These are phyloP conservation scores for Hamamelis virginiana DNA, from an alignment of 164 flowering plant genomes.

Conservation along the genomic window DNA sequence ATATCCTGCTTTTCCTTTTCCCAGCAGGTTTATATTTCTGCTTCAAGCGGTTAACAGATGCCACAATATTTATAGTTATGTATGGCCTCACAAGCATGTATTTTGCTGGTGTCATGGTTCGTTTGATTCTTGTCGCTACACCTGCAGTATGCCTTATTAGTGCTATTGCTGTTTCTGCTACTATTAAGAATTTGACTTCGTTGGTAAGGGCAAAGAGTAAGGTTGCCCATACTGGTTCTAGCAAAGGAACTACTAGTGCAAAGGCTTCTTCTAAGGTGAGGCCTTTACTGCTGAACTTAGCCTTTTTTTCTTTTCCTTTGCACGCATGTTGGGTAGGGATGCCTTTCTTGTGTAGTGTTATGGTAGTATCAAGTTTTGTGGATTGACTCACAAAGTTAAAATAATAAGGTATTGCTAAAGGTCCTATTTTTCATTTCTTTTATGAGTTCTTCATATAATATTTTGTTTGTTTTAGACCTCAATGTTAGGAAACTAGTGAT, in stretches of 20 bases:
- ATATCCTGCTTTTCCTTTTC: conserved; percentile 87
- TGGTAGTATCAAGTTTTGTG: background rate
- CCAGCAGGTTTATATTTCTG: conserved; percentile 98
- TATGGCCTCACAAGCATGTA: conserved; percentile 99
- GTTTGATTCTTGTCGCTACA: conserved; percentile 95
- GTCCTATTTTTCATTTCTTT: no score
- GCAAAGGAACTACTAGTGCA: conserved; percentile 43
- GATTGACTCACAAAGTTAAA: background rate
- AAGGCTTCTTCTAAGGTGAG: conserved; percentile 79
- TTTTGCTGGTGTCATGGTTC: conserved; percentile 99
- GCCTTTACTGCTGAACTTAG: background rate
- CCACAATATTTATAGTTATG: conserved; percentile 94
- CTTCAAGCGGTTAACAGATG: conserved; percentile 95
- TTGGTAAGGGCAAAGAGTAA: conserved; percentile 63
- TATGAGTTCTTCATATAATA: background rate
- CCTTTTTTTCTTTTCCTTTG: background rate
- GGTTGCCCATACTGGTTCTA: conserved; percentile 41
- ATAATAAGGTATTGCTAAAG: background rate
- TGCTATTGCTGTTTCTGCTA: conserved; percentile 96
- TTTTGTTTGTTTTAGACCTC: background rate
- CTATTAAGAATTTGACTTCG: conserved; percentile 81
- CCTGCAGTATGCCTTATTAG: conserved; percentile 98
- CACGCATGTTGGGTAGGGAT: no score
- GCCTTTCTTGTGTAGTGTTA: background rate
- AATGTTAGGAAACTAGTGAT: background rate